Percentiles rank a stretch among this genome's conserved stretches.
Conservation (phyloP, 2,329 filamentous ascomycete genomes). For the Mycogone perniciosa region DNA sequence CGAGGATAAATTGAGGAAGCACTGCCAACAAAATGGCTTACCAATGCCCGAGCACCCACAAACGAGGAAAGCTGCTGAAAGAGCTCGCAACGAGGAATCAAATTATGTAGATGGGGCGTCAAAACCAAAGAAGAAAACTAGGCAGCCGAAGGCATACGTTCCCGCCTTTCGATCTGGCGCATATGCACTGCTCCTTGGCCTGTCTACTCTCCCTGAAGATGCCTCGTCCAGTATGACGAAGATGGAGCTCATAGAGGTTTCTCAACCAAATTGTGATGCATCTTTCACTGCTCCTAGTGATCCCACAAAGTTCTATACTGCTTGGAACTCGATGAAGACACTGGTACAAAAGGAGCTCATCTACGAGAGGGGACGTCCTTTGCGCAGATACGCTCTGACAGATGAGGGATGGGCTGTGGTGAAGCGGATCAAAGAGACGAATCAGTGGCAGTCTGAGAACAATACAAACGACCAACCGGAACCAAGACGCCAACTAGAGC, state of each 20-base stretch:
- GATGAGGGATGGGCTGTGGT: constrained; percentile 75
- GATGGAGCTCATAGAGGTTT: constrained; percentile 58
- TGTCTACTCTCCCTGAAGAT: constrained; percentile 54
- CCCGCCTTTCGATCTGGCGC: constrained; percentile 66
- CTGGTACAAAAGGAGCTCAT: constrained; percentile 67
- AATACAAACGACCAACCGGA: constrained; percentile 9
- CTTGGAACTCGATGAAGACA: constrained; percentile 79
- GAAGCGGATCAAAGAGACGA: constrained; percentile 52
- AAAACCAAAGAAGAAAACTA: constrained; percentile 49
- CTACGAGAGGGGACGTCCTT: constrained; percentile 61
- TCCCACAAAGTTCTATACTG: constrained; percentile 66
- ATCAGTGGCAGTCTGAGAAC: constrained; percentile 28
- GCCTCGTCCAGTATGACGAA: constrained; percentile 55
- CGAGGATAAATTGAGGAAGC: constrained; percentile 50
- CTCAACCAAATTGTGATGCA: constrained; percentile 65
- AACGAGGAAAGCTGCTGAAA: constrained; percentile 33
- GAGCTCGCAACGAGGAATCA: constrained; percentile 26
- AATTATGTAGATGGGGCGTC: constrained; percentile 29
- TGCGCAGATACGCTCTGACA: constrained; percentile 62
- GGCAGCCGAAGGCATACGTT: constrained; percentile 61
- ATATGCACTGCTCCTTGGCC: constrained; percentile 64
- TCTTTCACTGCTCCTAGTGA: constrained; percentile 65
- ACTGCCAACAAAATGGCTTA: constrained; percentile 61
- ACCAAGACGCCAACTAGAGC: not conserved
- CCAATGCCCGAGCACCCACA: constrained; percentile 58